Conservation (phyloP, 2,329 filamentous ascomycete genomes). For the Claviceps sp. region DNA sequence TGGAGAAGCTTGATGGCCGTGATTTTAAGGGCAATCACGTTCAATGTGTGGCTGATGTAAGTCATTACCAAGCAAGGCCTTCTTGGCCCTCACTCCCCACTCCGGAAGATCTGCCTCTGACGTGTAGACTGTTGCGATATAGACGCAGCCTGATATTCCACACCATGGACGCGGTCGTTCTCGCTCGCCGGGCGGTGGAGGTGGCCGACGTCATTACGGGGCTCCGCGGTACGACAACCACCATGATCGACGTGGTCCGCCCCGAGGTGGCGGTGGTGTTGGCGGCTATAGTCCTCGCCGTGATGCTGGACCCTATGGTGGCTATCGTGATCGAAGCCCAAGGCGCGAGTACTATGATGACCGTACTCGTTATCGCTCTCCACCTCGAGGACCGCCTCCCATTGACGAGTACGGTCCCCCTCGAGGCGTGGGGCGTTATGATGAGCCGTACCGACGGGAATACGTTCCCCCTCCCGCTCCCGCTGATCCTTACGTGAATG, state of each 20-base stretch:
- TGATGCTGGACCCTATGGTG: slow-evolving; percentile 49
- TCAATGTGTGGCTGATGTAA: slow-evolving; percentile 76
- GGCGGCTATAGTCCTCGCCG: slow-evolving; percentile 62
- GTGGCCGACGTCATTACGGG: slow-evolving; percentile 45
- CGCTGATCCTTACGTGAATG: slow-evolving; percentile 48
- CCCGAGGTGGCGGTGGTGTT: slow-evolving; percentile 43
- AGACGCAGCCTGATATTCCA: slow-evolving; percentile 71
- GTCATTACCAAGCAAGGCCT: slow-evolving; percentile 17
- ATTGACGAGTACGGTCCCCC: slow-evolving; percentile 65
- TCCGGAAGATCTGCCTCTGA: background rate
- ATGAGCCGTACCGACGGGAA: slow-evolving; percentile 64
- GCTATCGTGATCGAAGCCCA: slow-evolving; percentile 79
- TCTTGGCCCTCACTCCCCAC: background rate
- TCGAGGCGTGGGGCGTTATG: slow-evolving; percentile 45
- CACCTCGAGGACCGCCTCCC: slow-evolving; percentile 51
- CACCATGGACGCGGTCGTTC: slow-evolving; percentile 56
- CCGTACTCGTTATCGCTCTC: slow-evolving; percentile 66
- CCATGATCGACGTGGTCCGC: slow-evolving; percentile 66
- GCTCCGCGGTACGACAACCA: slow-evolving; percentile 60
- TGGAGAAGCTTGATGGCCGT: slow-evolving; percentile 85
- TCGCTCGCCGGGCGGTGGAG: slow-evolving; percentile 45
- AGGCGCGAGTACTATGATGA: slow-evolving; percentile 83
- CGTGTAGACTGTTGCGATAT: background rate
- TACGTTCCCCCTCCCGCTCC: slow-evolving; percentile 52
- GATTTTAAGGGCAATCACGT: slow-evolving; percentile 89